A percentile compares a stretch with the other conserved stretches of the same genome.
phyloP scores from a whole-genome alignment of 148 eudicot species.

The Camellia lanceoleosa region DNA sequence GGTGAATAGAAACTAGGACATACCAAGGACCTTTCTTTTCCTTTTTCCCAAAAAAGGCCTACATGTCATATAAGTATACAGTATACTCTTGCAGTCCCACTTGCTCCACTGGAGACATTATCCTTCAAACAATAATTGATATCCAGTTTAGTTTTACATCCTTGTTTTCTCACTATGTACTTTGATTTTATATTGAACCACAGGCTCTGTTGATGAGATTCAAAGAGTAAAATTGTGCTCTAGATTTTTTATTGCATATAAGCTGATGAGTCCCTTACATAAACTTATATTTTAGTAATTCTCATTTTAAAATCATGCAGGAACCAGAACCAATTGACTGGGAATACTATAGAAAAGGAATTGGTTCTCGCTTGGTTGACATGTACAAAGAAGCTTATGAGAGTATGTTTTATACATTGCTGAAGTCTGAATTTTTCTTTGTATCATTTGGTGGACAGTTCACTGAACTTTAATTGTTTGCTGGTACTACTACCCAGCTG shows the following conservation, averaged over 20 bases:
- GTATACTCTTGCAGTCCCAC: not conserved
- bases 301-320: slow-evolving; percentile 37
- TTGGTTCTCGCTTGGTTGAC: slow-evolving; percentile 86
- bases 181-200: not conserved
- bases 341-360: slow-evolving; percentile 92
- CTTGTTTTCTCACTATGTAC: not conserved
- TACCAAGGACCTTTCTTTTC: not conserved
- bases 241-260: not conserved
- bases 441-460: not conserved
- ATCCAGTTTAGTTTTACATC: not conserved
- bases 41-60: too few relatives aligned
- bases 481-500: not conserved
- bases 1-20: not conserved
- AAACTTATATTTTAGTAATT: not conserved
- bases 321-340: slow-evolving; percentile 96
- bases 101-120: not conserved
- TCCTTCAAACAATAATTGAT: not conserved
- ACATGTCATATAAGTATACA: not conserved
- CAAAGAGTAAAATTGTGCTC: not conserved
- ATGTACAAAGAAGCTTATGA: slow-evolving; percentile 97
- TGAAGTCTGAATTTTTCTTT: not conserved
- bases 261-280: not conserved
- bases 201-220: not conserved
- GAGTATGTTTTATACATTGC: slow-evolving; percentile 38
- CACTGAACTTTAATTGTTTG: not conserved